Evolutionary conservation across 2,329 filamentous ascomycete genomes (phyloP), one percentile per base, ranked within the genome.

Genomic region (Simplicillium aogashimaense): DNA sequence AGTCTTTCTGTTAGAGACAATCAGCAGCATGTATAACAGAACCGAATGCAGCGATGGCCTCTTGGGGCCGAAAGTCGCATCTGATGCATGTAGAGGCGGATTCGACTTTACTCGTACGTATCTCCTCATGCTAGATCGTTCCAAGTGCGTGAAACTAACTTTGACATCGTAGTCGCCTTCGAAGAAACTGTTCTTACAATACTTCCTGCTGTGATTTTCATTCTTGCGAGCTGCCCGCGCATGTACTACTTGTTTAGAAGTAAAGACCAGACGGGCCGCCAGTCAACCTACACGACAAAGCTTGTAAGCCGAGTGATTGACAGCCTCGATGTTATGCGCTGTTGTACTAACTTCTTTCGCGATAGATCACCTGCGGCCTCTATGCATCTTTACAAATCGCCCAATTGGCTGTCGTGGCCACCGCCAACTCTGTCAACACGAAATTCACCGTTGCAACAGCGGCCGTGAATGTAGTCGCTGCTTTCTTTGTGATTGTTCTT

Each of bases 41-140:
- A 25, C 20, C 20, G 20, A 5, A 4, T 58, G 55, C 43, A 45
- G 47, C 15, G 54, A 58, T 50, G 48, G 46, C 43, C 40, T 54
- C 43, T 52, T 58, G 33, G 53, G 55, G 3, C 55, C 55, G 11
- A 49, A 47, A 14, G 50, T 58, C 12, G 50, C 45, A 49, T 40
- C 46, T 3, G 40, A 54, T 16, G 53, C 48, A 14, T 58, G 55
- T 46, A 53, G 55, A 11, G 54, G 53, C 4, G 55, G 55, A 2
- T 58, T 58, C 12, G 55, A 58, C 35, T 56, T 58, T 36, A 56
- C 54, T n/a, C 37, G 55, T 56, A 38, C 37, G 50, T 15, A 25
- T 11, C 7, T 25, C 10, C 29, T 6, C 1, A 2, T 7, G n/a
- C 4, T n/a, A n/a, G n/a, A n/a, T n/a, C n/a, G n/a, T n/a, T n/a